Evolutionary conservation across 352 stramenopile genomes (phyloP), one percentile per base, ranked within the genome.

Genomic region (Pythium myriotylum): DNA sequence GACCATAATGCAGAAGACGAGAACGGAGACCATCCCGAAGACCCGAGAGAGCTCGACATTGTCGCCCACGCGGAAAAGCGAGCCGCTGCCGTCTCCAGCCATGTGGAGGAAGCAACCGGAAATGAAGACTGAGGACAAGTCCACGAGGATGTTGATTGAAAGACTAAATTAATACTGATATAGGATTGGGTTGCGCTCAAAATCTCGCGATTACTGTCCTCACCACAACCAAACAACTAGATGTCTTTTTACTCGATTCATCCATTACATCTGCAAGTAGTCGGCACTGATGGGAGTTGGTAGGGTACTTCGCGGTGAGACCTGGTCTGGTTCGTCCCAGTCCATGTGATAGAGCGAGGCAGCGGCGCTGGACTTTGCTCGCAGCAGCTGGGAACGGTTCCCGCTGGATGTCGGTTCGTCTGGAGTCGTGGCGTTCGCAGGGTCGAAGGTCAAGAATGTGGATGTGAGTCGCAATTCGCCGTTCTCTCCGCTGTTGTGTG

Each of bases 21-120:
- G 60, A 17, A 86, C 47, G 45, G 68, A 82, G 39, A 88, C 55
- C 23, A 83, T 70, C 20, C 58, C 45, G 4, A 88, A 43, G 26
- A 89, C 66, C 16, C 72, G 74, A 74, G 69, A 79, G 32, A 88
- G 72, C 26, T 84, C 78, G 23, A 90, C 73, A 48, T 67, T 76
- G 10, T 81, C 62, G 41, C 76, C 81, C 13, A 88, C 74, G 62
- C 65, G 64, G 64, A 90, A 88, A 3, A 86, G 52, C 41, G 81
- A 88, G 59, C 56, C 61, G 50, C 64, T 67, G 19, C 32, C 49
- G 60, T 29, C 29, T 17, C 47, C 53, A 39, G 46, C 61, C n/a
- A 64, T 69, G 5, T 12, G 10, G 29, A 10, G 10, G 29, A 35
- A 10, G 5, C 5, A 10, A 35, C 29, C 29, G 10, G 10, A 35